These are phyloP conservation scores for Pyrenophora graminea DNA, from an alignment of 2,329 filamentous ascomycete genomes.

Conservation along the genomic window DNA sequence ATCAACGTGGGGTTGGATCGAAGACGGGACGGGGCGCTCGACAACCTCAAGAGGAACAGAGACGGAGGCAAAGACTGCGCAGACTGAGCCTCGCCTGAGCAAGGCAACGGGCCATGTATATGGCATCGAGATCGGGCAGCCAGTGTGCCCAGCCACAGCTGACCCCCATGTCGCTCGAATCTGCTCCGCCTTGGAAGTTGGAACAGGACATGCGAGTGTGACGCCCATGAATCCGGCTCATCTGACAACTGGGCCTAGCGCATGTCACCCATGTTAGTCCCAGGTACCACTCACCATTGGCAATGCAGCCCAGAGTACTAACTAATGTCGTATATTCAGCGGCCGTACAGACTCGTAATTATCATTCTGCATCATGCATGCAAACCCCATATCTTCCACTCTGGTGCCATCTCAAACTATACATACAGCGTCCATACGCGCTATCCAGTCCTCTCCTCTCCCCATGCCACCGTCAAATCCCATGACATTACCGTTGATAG, in stretches of 20 bases:
- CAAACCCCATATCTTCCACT: slow-evolving; percentile 20
- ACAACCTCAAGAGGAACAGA: slow-evolving; percentile 6
- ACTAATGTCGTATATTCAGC: slow-evolving; percentile 9
- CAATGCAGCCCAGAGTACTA: slow-evolving; percentile 11
- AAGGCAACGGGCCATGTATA: slow-evolving; percentile 23
- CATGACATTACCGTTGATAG: slow-evolving; percentile 8
- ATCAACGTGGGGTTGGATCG: slow-evolving; percentile 31
- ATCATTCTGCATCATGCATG: slow-evolving; percentile 25
- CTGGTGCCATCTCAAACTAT: slow-evolving; percentile 23
- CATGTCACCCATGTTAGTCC: slow-evolving; percentile 19
- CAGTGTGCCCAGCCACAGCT: slow-evolving; percentile 37
- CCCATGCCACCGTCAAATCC: neutral
- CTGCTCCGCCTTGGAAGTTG: slow-evolving; percentile 38
- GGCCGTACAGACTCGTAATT: slow-evolving; percentile 31
- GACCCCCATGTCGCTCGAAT: slow-evolving; percentile 31
- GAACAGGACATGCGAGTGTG: slow-evolving; percentile 25
- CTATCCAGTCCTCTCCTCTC: slow-evolving; percentile 7
- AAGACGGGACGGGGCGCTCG: slow-evolving; percentile 13
- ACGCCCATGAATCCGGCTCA: slow-evolving; percentile 21
- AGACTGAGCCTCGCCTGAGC: slow-evolving; percentile 23
- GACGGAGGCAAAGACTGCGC: slow-evolving; percentile 6
- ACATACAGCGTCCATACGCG: slow-evolving; percentile 19
- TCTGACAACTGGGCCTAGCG: slow-evolving; percentile 21
- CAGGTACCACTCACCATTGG: slow-evolving; percentile 25
- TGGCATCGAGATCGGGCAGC: slow-evolving; percentile 26